Evolutionary conservation across 1,139 yeast species (phyloP).

Genomic region (Candida sp.): DNA sequence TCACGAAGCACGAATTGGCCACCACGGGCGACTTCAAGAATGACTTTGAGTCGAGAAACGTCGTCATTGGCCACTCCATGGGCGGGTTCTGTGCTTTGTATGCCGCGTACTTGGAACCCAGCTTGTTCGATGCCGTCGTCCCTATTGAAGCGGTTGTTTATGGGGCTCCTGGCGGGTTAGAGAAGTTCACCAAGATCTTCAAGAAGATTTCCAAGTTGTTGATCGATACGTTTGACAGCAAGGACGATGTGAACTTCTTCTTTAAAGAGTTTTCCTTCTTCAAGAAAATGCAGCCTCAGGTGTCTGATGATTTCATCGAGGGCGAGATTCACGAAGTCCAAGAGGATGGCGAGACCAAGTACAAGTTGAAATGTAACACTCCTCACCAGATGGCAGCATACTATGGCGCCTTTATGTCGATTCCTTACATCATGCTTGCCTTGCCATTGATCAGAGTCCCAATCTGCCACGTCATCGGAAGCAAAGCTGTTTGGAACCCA

Average conservation of each 20-base stretch:
- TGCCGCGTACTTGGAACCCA: conserved; percentile 57
- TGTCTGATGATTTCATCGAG: conserved; percentile 45
- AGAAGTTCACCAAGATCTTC: conserved; percentile 25
- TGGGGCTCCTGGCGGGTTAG: conserved; percentile 17
- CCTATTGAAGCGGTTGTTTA: conserved; percentile 67
- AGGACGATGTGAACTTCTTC: conserved; percentile 45
- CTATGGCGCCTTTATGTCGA: conserved; percentile 37
- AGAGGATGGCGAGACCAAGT: conserved; percentile 25
- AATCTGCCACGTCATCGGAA: conserved; percentile 54
- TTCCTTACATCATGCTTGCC: conserved; percentile 33
- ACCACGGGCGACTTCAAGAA: conserved; percentile 43
- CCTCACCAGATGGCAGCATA: conserved; percentile 57
- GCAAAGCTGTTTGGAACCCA: conserved; percentile 58
- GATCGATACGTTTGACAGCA: conserved; percentile 37
- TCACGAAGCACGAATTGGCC: conserved; percentile 45
- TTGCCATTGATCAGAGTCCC: conserved; percentile 46
- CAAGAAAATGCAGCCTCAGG: conserved; percentile 46
- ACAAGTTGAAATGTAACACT: conserved; percentile 39
- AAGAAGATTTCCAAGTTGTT: conserved; percentile 29
- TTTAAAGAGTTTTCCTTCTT: conserved; percentile 50
- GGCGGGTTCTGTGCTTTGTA: conserved; percentile 63
- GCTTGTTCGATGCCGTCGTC: conserved; percentile 56
- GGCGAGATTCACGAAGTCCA: conserved; percentile 35
- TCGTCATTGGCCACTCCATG: conserved; percentile 77
- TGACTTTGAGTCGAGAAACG: conserved; percentile 37